These are phyloP conservation scores for Fusarium sp. DNA, from an alignment of 2,329 filamentous ascomycete genomes.

Conservation along the genomic window DNA sequence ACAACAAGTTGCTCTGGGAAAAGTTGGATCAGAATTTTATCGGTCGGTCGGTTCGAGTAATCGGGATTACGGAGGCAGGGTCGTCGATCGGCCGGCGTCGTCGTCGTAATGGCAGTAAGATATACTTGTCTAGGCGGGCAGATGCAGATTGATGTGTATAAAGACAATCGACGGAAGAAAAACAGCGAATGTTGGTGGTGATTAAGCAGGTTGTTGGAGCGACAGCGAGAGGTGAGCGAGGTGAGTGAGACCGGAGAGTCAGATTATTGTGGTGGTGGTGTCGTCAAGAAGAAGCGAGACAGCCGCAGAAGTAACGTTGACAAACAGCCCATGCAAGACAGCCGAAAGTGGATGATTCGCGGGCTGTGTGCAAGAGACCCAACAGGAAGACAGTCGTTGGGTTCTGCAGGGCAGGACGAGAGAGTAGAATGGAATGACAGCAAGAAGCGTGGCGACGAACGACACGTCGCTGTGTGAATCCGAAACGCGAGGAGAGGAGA, in stretches of 20 bases:
- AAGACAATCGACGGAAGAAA: not conserved
- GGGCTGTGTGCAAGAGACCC: conserved; percentile 7
- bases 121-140: not conserved
- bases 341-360: conserved; percentile 32
- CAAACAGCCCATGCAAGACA: conserved; percentile 34
- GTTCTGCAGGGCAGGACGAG: conserved; percentile 7
- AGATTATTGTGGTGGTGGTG: conserved; percentile 20
- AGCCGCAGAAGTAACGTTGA: conserved; percentile 25
- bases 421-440: conserved; percentile 10
- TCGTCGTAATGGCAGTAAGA: conserved; percentile 4
- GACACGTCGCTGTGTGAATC: conserved; percentile 41
- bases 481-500: conserved; percentile 35
- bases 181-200: conserved; percentile 24
- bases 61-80: conserved; percentile 21
- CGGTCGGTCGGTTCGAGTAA: conserved; percentile 8
- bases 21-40: not conserved
- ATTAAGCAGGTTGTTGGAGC: conserved; percentile 22
- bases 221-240: conserved; percentile 13
- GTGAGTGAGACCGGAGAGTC: conserved; percentile 7
- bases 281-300: conserved; percentile 25
- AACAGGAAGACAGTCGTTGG: conserved; percentile 11
- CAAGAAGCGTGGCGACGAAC: conserved; percentile 39
- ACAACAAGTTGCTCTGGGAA: not conserved
- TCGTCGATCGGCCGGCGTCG: conserved; percentile 41
- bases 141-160: not conserved